A percentile compares a stretch with the other conserved stretches of the same genome.
These are phyloP conservation scores for Sutorius eximius DNA, from an alignment of 1,284 basidiomycete genomes.

Conservation along the genomic window DNA sequence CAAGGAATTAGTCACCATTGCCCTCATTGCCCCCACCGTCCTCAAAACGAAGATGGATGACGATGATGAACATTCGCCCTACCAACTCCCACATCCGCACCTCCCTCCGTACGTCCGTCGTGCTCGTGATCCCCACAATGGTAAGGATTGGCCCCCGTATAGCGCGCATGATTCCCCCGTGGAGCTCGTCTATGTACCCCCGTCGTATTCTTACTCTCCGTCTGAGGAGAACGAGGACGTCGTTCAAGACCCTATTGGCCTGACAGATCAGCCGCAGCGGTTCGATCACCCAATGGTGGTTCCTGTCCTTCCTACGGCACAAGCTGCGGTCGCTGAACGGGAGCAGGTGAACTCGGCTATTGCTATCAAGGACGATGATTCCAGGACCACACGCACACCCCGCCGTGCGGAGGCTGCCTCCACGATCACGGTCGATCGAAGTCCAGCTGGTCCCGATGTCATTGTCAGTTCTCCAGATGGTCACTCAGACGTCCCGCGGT, in stretches of 20 bases:
- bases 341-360: conserved; percentile 1
- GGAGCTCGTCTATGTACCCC: conserved; percentile 60
- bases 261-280: conserved; percentile 13
- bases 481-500: conserved; percentile 16
- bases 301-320: conserved; percentile 11
- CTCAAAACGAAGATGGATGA: conserved; percentile 76
- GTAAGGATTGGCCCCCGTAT: conserved; percentile 12
- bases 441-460: conserved; percentile 27
- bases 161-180: conserved; percentile 26
- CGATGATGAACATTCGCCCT: conserved; percentile 28
- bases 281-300: conserved; percentile 6
- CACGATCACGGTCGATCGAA: background rate
- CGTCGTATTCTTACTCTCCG: conserved; percentile 44
- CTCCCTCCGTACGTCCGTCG: conserved; percentile 9
- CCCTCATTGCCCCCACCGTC: conserved; percentile 90
- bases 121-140: conserved; percentile 1
- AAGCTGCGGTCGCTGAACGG: conserved; percentile 1
- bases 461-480: conserved; percentile 27
- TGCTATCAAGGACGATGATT: conserved; percentile 13
- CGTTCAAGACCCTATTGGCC: conserved; percentile 30
- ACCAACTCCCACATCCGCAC: conserved; percentile 12
- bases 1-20: conserved; percentile 80
- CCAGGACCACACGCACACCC: conserved; percentile 19
- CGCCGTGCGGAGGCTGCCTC: background rate
- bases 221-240: conserved; percentile 14